phyloP scores from a whole-genome alignment of 2,329 filamentous ascomycete genomes.

The Ambrosiella cleistominuta region DNA sequence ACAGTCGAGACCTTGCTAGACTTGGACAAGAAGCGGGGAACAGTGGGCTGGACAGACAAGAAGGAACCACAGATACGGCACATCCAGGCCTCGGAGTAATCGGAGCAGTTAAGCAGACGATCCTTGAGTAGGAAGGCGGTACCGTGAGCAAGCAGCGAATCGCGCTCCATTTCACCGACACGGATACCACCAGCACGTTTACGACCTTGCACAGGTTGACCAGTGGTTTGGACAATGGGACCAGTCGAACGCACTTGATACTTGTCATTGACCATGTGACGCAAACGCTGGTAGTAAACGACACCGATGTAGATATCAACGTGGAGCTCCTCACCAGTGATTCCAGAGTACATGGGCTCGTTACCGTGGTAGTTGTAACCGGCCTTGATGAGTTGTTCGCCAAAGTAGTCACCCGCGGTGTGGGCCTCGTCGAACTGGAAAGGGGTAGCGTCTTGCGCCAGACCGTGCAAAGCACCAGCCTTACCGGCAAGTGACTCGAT shows the following conservation, averaged over 20 bases:
- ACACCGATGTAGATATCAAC: constrained; percentile 94
- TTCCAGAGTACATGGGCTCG: constrained; percentile 95
- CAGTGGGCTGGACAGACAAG: constrained; percentile 67
- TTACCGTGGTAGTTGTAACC: constrained; percentile 98
- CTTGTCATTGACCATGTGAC: constrained; percentile 99
- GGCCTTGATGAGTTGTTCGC: constrained; percentile 83
- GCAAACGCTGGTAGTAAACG: constrained; percentile 92
- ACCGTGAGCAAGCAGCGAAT: constrained; percentile 85
- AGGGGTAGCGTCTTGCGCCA: constrained; percentile 90
- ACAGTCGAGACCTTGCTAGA: constrained; percentile 52
- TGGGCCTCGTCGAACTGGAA: constrained; percentile 89
- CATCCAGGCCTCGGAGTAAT: constrained; percentile 78
- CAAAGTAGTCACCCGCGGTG: constrained; percentile 86
- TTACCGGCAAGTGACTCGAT: constrained; percentile 94
- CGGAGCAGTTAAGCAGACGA: constrained; percentile 89
- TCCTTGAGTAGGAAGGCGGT: constrained; percentile 91
- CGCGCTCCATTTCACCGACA: constrained; percentile 98
- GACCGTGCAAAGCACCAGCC: constrained; percentile 77
- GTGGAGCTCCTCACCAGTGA: constrained; percentile 83
- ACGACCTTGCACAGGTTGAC: constrained; percentile 91
- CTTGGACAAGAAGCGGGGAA: constrained; percentile 45
- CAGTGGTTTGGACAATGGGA: constrained; percentile 74
- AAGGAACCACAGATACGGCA: constrained; percentile 84
- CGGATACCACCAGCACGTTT: constrained; percentile 96
- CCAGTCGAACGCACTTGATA: constrained; percentile 95